Base-by-base conservation (phyloP, 805 yeast species). In the Kregervanrija pseudodelftensis region DNA sequence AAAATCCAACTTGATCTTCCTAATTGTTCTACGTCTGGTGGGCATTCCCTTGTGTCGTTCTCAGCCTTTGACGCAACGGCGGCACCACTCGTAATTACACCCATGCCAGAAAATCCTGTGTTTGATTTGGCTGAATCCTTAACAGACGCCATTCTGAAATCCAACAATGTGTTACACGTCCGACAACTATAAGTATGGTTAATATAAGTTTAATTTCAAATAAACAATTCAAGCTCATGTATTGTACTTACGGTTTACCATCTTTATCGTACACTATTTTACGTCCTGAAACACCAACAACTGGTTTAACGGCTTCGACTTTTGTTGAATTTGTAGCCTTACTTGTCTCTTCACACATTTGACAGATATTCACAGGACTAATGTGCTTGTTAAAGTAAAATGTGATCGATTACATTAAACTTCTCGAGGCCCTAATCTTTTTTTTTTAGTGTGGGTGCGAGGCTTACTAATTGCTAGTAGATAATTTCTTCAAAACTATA, bases 1-100 rank as follows among this genome's bases (percentile, higher is more conserved):
- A 91, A 74, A 1, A 95, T 87, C 99, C 99, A 93, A 3, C 96
- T 80, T 0, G 95, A 79, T 40, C 80, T 70, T 1, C 99, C 99
- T 5, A 93, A 63, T 48, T 73, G 70, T 43, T 73, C 82, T 3
- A 85, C 91, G 65, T 90, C 97, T 0, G 98, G 90, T 1, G 99
- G 99, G 50, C 84, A 80, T 30, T 76, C 82, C 43, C 71, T 68
- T 2, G 63, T 49, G 49, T 72, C 55, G 14, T 52, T 54, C 10
- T 65, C 45, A n/a, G 57, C 54, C 13, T 55, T 8, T 55, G 44
- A 0, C 64, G 51, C 51, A 10, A 53, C 43, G 5, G 54, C 43
- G 2, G 41, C 44, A 3, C 43, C 34, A n/a, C 41, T 13, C 5
- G 49, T 36, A 16, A 56, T 48, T 8, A 51, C 51, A 9, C 60